phyloP scores from a whole-genome alignment of 2,329 filamentous ascomycete genomes.

The Aspergillus sp. region DNA sequence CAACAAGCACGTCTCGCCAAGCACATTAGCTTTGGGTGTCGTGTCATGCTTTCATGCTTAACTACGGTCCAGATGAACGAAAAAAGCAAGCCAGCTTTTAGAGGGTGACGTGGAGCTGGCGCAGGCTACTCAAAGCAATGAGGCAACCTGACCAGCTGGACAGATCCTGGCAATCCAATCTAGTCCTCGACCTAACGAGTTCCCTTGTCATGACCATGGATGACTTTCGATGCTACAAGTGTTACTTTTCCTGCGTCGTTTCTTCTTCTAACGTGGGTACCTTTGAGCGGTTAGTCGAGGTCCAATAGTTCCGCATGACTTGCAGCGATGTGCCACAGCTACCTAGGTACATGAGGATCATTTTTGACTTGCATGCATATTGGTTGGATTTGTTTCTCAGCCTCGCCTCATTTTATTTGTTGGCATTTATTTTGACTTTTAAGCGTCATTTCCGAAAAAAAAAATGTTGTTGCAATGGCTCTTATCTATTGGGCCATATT shows the following conservation, averaged over 20 bases:
- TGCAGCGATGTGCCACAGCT: slow-evolving; percentile 20
- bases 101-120: slow-evolving; percentile 11
- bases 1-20: background rate
- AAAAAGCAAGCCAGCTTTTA: background rate
- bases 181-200: slow-evolving; percentile 8
- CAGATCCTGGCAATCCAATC: background rate
- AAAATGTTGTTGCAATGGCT: background rate
- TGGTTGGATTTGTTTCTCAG: slow-evolving; percentile 18
- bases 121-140: slow-evolving; percentile 1
- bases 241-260: background rate
- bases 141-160: background rate
- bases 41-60: background rate
- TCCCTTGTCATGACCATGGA: slow-evolving; percentile 1
- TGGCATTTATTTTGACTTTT: slow-evolving; percentile 14
- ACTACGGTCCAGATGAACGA: background rate
- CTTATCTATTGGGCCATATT: slow-evolving; percentile 11
- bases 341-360: slow-evolving; percentile 15
- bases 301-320: slow-evolving; percentile 18
- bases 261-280: slow-evolving; percentile 2
- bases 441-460: slow-evolving; percentile 7
- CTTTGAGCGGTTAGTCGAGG: slow-evolving; percentile 13
- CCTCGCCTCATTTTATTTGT: slow-evolving; percentile 15
- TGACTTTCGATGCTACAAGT: background rate
- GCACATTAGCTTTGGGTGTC: background rate
- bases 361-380: slow-evolving; percentile 19